Evolutionary conservation across 352 stramenopile species (phyloP).

Genomic region (Blastocystis sp.): DNA sequence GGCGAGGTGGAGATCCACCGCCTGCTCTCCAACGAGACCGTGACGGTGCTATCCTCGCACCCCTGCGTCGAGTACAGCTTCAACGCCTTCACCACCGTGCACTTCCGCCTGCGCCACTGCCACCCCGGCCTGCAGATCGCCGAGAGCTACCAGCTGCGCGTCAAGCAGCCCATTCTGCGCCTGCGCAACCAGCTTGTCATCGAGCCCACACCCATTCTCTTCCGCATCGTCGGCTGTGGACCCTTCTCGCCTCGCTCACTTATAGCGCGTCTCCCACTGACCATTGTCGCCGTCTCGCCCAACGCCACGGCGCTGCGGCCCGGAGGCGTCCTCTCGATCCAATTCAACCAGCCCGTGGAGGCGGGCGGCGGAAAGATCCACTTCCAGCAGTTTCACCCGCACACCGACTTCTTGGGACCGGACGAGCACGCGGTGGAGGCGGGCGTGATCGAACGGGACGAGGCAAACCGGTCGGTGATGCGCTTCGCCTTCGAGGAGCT

Average conservation of each 20-base stretch:
- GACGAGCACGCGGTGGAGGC: neutral
- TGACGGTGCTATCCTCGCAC: neutral
- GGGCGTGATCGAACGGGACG: neutral
- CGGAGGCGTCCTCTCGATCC: neutral
- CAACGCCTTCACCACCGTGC: neutral
- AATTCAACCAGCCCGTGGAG: constrained; percentile 11
- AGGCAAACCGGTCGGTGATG: neutral
- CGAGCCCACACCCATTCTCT: neutral
- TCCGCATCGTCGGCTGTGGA: constrained; percentile 18
- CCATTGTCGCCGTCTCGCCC: neutral
- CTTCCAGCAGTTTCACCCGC: neutral
- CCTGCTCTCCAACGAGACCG: neutral
- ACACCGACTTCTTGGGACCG: neutral
- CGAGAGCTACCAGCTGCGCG: neutral
- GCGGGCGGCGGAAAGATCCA: neutral
- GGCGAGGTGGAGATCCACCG: neutral
- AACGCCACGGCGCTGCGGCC: neutral
- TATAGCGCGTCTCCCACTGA: neutral
- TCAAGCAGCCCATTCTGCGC: neutral
- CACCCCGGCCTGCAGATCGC: neutral
- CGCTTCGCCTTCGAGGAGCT: neutral
- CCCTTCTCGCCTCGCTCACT: neutral
- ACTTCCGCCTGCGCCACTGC: neutral
- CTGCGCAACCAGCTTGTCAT: neutral
- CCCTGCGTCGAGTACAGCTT: neutral